A percentile compares a stretch with the other conserved stretches of the same genome.
These are phyloP conservation scores for Conticribra weissflogii DNA, from an alignment of 108 stramenopile genomes.

Conservation along the genomic window DNA sequence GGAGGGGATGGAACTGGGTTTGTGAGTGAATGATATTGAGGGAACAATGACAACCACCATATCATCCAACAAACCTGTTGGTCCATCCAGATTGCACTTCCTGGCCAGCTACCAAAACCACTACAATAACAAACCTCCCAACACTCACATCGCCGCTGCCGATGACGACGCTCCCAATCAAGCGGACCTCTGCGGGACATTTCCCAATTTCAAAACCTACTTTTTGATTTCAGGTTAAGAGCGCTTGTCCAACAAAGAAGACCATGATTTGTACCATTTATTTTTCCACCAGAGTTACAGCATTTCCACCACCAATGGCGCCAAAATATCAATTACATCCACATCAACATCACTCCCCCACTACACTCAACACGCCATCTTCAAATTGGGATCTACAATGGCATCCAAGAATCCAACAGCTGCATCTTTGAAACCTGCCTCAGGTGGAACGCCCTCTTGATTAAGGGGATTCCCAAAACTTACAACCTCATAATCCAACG, in stretches of 20 bases:
- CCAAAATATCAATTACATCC: too few relatives aligned
- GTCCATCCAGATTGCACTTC: neutral
- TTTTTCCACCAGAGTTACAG: neutral
- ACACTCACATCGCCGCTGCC: neutral
- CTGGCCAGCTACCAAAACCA: neutral
- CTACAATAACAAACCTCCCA: neutral
- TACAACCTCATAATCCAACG: slow-evolving; percentile 16
- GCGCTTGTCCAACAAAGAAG: neutral
- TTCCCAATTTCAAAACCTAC: neutral
- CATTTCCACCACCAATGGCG: too few relatives aligned
- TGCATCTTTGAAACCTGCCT: slow-evolving; percentile 53
- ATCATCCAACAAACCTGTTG: neutral
- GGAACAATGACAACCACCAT: too few relatives aligned
- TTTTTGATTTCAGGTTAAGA: neutral
- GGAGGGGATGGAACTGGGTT: neutral
- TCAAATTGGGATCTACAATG: neutral
- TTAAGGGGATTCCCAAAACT: slow-evolving; percentile 44
- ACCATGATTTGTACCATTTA: neutral
- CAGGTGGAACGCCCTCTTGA: slow-evolving; percentile 46
- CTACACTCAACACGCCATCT: neutral
- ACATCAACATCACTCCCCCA: too few relatives aligned
- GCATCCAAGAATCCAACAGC: slow-evolving; percentile 2
- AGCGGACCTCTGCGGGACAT: neutral
- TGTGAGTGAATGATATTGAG: neutral
- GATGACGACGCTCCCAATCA: too few relatives aligned